phyloP scores from a whole-genome alignment of 805 yeast species.

The Metschnikowia similis region DNA sequence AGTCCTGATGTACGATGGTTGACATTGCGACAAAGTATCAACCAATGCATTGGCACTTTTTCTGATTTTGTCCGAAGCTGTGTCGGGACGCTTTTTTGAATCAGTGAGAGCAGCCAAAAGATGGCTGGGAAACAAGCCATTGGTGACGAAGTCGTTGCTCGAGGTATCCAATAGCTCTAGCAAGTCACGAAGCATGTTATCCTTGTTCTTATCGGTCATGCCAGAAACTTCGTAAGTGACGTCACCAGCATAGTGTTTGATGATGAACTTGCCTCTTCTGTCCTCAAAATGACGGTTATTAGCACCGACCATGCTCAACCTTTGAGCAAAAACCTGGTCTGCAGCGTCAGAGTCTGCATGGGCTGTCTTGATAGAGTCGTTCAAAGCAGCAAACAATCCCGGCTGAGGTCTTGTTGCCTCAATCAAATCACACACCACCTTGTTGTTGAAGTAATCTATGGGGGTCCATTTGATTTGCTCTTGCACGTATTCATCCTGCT shows the following conservation, averaged over 20 bases:
- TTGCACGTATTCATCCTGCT: constrained; percentile 94
- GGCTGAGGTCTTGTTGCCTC: constrained; percentile 89
- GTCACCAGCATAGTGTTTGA: constrained; percentile 98
- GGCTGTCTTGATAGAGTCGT: constrained; percentile 96
- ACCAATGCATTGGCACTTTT: constrained; percentile 86
- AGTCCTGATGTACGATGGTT: constrained; percentile 94
- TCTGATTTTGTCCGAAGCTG: constrained; percentile 94
- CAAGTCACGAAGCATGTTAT: constrained; percentile 83
- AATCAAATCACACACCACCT: constrained; percentile 93
- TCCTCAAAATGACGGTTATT: constrained; percentile 84
- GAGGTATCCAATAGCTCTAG: constrained; percentile 75
- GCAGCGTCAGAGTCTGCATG: constrained; percentile 97
- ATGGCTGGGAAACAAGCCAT: constrained; percentile 39
- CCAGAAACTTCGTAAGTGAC: constrained; percentile 85
- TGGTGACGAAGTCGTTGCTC: constrained; percentile 63
- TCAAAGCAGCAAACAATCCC: constrained; percentile 92
- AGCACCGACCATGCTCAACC: constrained; percentile 75
- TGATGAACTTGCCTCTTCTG: constrained; percentile 79
- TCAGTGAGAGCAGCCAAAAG: constrained; percentile 39
- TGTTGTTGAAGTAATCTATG: constrained; percentile 91
- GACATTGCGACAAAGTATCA: constrained; percentile 82
- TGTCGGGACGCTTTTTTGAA: constrained; percentile 80
- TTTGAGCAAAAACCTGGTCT: constrained; percentile 91
- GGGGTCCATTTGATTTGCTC: constrained; percentile 98
- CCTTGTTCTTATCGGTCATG: constrained; percentile 97